These are phyloP conservation scores for Xylariaceae sp. DNA, from an alignment of 2,329 filamentous ascomycete species.

Conservation along the genomic window DNA sequence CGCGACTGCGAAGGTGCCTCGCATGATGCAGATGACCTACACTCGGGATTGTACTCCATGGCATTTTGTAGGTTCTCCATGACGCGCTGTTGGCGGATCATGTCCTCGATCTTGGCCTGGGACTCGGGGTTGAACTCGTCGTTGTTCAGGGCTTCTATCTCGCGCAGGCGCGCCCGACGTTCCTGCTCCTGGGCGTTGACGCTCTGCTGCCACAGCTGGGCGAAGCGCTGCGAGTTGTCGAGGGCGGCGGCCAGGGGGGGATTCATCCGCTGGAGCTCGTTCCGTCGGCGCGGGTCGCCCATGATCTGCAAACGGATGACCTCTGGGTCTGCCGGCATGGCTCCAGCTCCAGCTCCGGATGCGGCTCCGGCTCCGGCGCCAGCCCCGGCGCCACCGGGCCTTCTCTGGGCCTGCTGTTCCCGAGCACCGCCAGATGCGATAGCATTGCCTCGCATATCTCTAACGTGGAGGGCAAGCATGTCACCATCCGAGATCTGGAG, in stretches of 20 bases:
- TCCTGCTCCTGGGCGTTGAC: conserved; percentile 63
- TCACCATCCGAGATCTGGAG: conserved; percentile 79
- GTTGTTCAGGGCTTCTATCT: conserved; percentile 79
- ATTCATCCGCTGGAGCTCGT: conserved; percentile 62
- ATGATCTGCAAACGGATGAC: conserved; percentile 75
- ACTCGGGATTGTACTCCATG: conserved; percentile 95
- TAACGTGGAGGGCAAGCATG: conserved; percentile 82
- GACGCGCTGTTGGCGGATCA: conserved; percentile 89
- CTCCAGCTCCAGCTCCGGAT: no score
- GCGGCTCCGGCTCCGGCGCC: background rate
- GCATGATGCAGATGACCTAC: conserved; percentile 41
- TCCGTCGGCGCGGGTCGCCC: conserved; percentile 65
- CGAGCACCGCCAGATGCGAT: conserved; percentile 27
- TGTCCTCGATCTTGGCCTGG: conserved; percentile 88
- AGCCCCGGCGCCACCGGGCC: conserved; percentile 8
- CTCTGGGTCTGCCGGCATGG: conserved; percentile 60
- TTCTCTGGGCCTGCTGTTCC: conserved; percentile 26
- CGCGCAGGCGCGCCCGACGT: conserved; percentile 69
- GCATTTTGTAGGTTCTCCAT: conserved; percentile 95
- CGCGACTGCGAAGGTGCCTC: conserved; percentile 2
- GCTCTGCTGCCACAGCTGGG: conserved; percentile 60
- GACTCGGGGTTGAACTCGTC: conserved; percentile 93
- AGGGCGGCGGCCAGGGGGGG: conserved; percentile 71
- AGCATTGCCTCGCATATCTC: conserved; percentile 46
- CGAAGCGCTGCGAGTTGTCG: conserved; percentile 69